Conservation (phyloP, 805 yeast genomes). For the Phaffomyces thermotolerans region DNA sequence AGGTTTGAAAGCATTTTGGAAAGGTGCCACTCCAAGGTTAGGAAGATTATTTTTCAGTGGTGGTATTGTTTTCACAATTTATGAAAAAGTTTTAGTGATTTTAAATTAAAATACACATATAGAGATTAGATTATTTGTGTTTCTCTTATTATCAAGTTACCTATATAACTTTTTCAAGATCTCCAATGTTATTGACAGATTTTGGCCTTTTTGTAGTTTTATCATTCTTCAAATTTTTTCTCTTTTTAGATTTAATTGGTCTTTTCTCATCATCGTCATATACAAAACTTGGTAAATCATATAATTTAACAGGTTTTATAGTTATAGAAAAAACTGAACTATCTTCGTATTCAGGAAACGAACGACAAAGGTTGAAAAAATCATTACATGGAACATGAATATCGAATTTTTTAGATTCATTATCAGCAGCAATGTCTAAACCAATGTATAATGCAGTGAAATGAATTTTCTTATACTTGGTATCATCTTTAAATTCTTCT, state of each 20-base stretch:
- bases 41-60: slow-evolving; percentile 92
- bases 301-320: slow-evolving; percentile 65
- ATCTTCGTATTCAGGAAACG: slow-evolving; percentile 63
- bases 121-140: not conserved
- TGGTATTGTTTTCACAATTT: slow-evolving; percentile 94
- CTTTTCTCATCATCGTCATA: slow-evolving; percentile 72
- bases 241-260: slow-evolving; percentile 57
- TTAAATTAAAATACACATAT: not conserved
- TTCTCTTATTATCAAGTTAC: not conserved
- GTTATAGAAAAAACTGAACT: slow-evolving; percentile 45
- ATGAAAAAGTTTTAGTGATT: slow-evolving; percentile 72
- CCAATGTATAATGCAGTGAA: slow-evolving; percentile 80
- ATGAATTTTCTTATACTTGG: slow-evolving; percentile 34
- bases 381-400: slow-evolving; percentile 88
- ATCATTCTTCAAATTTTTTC: slow-evolving; percentile 36
- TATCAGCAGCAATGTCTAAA: slow-evolving; percentile 36
- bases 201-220: slow-evolving; percentile 32
- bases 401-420: slow-evolving; percentile 58
- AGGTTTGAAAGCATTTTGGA: slow-evolving; percentile 90
- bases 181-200: slow-evolving; percentile 12
- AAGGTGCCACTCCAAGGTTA: slow-evolving; percentile 94
- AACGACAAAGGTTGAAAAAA: slow-evolving; percentile 72
- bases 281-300: slow-evolving; percentile 81
- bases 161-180: not conserved
- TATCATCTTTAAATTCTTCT: slow-evolving; percentile 26